Percentiles rank a stretch among this genome's conserved stretches.
Conservation (phyloP, 495 filamentous ascomycete genomes). For the Staphylotrichum longicolle region DNA sequence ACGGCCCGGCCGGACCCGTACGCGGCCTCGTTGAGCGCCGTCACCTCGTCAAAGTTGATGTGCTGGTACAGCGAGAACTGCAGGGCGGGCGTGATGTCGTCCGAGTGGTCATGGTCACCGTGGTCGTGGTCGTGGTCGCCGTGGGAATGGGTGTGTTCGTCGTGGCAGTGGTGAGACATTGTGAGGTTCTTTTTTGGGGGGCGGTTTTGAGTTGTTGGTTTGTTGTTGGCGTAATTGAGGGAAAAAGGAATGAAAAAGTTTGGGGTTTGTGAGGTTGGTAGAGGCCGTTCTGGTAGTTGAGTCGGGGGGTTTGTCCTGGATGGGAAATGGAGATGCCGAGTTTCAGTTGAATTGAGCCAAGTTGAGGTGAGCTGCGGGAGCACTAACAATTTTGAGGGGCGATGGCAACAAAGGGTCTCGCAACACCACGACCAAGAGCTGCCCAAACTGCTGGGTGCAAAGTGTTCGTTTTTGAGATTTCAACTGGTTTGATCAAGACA, state of each 20-base stretch:
- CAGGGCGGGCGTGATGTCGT: conserved; percentile 86
- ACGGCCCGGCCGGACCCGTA: conserved; percentile 68
- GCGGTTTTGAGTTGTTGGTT: no score
- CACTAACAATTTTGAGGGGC: conserved; percentile 14
- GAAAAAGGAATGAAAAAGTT: neutral
- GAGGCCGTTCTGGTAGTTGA: no score
- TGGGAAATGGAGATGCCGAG: no score
- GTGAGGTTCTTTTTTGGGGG: conserved; percentile 1
- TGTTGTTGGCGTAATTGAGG: no score
- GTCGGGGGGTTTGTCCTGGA: no score
- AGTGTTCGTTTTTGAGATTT: no score
- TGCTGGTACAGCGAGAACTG: conserved; percentile 86
- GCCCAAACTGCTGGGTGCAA: no score
- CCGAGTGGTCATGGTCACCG: conserved; percentile 73
- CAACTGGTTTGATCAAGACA: no score
- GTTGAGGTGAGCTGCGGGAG: neutral
- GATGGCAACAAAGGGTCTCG: no score
- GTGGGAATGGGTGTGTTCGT: conserved; percentile 42
- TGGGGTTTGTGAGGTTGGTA: neutral
- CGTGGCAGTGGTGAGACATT: conserved; percentile 50
- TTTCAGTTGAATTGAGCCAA: no score
- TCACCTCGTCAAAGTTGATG: conserved; percentile 82
- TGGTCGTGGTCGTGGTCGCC: conserved; percentile 45
- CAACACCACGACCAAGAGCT: no score
- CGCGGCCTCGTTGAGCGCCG: conserved; percentile 76